phyloP scores from a whole-genome alignment of 371 early-diverging fungal genomes.

The Rhizopus sp. region DNA sequence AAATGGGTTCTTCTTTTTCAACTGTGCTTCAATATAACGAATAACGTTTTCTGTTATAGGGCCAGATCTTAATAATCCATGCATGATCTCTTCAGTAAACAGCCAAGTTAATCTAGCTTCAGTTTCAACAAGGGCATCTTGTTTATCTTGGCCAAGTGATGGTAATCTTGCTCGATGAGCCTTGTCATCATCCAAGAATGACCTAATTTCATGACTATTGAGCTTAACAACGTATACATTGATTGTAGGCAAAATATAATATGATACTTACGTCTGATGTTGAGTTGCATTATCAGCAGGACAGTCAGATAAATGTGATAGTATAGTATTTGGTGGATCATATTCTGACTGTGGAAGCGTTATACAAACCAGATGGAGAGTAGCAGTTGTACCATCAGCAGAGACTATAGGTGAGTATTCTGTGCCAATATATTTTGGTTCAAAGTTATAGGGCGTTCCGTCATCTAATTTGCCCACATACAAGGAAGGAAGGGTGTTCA shows the following conservation, averaged over 20 bases:
- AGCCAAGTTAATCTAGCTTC: slow-evolving; percentile 64
- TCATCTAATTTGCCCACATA: slow-evolving; percentile 47
- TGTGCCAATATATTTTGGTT: slow-evolving; percentile 67
- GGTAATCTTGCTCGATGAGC: slow-evolving; percentile 41
- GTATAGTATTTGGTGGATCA: slow-evolving; percentile 33
- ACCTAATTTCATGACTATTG: slow-evolving; percentile 9
- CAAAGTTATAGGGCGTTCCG: slow-evolving; percentile 50
- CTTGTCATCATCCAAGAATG: slow-evolving; percentile 34
- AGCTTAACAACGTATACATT: neutral
- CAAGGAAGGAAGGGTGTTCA: slow-evolving; percentile 57
- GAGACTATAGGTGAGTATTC: slow-evolving; percentile 68
- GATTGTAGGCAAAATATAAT: neutral
- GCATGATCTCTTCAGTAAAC: slow-evolving; percentile 78
- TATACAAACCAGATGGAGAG: slow-evolving; percentile 65
- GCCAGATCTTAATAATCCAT: slow-evolving; percentile 62
- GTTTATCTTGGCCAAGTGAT: slow-evolving; percentile 54
- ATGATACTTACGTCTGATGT: slow-evolving; percentile 32
- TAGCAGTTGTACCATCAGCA: slow-evolving; percentile 70
- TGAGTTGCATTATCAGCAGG: slow-evolving; percentile 29
- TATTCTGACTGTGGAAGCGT: slow-evolving; percentile 58
- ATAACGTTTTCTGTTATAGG: slow-evolving; percentile 59
- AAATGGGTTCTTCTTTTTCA: slow-evolving; percentile 67
- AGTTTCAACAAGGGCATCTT: slow-evolving; percentile 63
- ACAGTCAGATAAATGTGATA: slow-evolving; percentile 32
- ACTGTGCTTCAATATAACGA: slow-evolving; percentile 60